Percentiles rank a stretch among this genome's conserved stretches.
These are phyloP conservation scores for Fusarium chaquense DNA, from an alignment of 2,329 filamentous ascomycete species.

Conservation along the genomic window DNA sequence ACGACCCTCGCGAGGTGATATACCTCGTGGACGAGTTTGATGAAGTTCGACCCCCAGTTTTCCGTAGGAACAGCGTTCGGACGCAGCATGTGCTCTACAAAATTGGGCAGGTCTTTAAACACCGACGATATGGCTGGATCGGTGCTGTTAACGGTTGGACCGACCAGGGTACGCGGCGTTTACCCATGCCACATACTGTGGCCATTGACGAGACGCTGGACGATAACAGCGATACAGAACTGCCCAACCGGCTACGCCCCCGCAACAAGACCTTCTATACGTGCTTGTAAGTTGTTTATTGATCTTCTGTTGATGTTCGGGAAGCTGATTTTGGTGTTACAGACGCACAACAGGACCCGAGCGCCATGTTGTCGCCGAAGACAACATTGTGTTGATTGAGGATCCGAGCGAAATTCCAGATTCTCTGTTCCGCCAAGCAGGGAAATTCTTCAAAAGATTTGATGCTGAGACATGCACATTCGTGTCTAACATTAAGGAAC, in stretches of 20 bases:
- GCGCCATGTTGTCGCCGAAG: slow-evolving; percentile 66
- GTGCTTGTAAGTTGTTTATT: slow-evolving; percentile 75
- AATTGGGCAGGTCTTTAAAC: slow-evolving; percentile 86
- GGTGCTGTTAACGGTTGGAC: slow-evolving; percentile 94
- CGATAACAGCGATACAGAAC: slow-evolving; percentile 47
- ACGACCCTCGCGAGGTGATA: slow-evolving; percentile 50
- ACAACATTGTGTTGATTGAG: slow-evolving; percentile 78
- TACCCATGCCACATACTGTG: slow-evolving; percentile 46
- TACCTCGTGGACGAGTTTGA: slow-evolving; percentile 60
- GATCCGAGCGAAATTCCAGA: slow-evolving; percentile 62
- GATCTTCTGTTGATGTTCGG: neutral
- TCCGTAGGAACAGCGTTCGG: slow-evolving; percentile 47
- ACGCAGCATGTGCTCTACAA: slow-evolving; percentile 61
- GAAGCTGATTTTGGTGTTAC: slow-evolving; percentile 15
- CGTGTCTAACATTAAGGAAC: slow-evolving; percentile 82
- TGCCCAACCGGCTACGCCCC: slow-evolving; percentile 45
- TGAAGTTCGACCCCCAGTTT: slow-evolving; percentile 54
- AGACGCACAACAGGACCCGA: slow-evolving; percentile 53
- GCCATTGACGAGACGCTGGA: slow-evolving; percentile 46
- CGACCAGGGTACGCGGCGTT: slow-evolving; percentile 54
- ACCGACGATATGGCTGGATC: slow-evolving; percentile 82
- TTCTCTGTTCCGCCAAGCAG: slow-evolving; percentile 75
- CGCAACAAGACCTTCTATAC: slow-evolving; percentile 75
- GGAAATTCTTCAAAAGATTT: slow-evolving; percentile 90
- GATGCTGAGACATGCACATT: slow-evolving; percentile 75